These are phyloP conservation scores for Talaromyces sp. DNA, from an alignment of 2,329 filamentous ascomycete species.

Conservation along the genomic window DNA sequence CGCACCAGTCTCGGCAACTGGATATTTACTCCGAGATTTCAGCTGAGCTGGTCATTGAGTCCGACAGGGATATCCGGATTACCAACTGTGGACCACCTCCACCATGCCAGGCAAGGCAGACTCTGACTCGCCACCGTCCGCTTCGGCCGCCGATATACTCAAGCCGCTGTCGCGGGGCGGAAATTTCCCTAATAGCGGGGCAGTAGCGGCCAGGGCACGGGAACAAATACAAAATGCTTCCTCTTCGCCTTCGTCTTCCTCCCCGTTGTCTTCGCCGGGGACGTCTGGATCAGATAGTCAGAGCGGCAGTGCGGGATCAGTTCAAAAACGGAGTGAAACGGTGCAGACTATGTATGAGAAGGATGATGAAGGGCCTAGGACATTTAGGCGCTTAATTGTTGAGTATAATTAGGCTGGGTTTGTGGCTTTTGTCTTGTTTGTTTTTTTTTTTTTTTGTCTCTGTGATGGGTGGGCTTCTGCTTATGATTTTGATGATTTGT, in stretches of 20 bases:
- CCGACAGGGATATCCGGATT: constrained; percentile 1
- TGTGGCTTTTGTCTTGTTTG: not conserved
- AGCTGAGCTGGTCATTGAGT: not conserved
- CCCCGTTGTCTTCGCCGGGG: not conserved
- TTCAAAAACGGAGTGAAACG: constrained; percentile 34
- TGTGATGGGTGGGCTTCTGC: not conserved
- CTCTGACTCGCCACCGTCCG: not conserved
- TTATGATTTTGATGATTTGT: no score
- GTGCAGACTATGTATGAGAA: constrained; percentile 35
- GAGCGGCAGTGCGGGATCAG: not conserved
- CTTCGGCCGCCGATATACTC: constrained; percentile 23
- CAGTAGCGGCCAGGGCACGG: constrained; percentile 20
- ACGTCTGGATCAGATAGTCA: constrained; percentile 6
- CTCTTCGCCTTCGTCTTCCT: not conserved
- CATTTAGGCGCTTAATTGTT: constrained; percentile 39
- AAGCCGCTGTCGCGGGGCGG: constrained; percentile 20
- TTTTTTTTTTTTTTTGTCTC: constrained; percentile 8
- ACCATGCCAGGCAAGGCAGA: not conserved
- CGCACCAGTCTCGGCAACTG: not conserved
- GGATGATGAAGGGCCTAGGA: constrained; percentile 34
- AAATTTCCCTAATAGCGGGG: constrained; percentile 23
- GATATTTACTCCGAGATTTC: not conserved
- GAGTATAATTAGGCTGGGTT: constrained; percentile 35
- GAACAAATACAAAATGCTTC: constrained; percentile 14
- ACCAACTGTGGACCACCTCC: not conserved